Evolutionary conservation across 176 grass and related monocot genomes (phyloP).

Genomic region (Paspalum notatum): DNA sequence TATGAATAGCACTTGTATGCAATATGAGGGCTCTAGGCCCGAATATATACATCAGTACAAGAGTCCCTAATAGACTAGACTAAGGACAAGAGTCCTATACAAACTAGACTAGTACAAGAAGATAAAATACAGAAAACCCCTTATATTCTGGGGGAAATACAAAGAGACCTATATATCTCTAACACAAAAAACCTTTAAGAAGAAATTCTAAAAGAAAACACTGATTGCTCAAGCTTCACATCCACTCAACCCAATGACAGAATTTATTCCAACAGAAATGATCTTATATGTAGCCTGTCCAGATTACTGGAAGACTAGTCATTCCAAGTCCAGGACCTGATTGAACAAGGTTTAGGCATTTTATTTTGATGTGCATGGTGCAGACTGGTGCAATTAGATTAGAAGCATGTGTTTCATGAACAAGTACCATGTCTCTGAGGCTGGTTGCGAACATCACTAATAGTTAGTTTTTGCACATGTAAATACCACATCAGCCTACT

Average conservation of each 20-base stretch:
- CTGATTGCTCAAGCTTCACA: slow-evolving; percentile 1
- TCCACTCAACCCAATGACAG: slow-evolving; percentile 3
- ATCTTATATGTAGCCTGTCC: neutral
- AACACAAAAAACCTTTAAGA: slow-evolving; percentile 19
- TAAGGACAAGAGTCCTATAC: too few species aligned
- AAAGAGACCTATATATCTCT: too few species aligned
- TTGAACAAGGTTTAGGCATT: slow-evolving; percentile 13
- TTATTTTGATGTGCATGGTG: slow-evolving; percentile 3
- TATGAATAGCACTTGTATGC: too few species aligned
- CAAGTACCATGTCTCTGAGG: neutral
- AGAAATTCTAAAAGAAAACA: slow-evolving; percentile 14
- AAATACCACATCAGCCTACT: neutral
- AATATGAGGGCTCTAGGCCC: too few species aligned
- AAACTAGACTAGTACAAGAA: too few species aligned
- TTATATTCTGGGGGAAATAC: too few species aligned
- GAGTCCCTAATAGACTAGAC: too few species aligned
- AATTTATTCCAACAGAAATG: slow-evolving; percentile 20
- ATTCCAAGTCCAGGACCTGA: slow-evolving; percentile 20
- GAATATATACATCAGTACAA: too few species aligned
- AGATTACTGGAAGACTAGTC: slow-evolving; percentile 1
- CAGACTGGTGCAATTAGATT: slow-evolving; percentile 21
- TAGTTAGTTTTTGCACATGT: neutral
- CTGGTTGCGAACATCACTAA: neutral
- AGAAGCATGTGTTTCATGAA: neutral
- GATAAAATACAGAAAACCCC: too few species aligned